Conservation (phyloP, 2,329 filamentous ascomycete genomes). For the Aurifilum marmelostoma region DNA sequence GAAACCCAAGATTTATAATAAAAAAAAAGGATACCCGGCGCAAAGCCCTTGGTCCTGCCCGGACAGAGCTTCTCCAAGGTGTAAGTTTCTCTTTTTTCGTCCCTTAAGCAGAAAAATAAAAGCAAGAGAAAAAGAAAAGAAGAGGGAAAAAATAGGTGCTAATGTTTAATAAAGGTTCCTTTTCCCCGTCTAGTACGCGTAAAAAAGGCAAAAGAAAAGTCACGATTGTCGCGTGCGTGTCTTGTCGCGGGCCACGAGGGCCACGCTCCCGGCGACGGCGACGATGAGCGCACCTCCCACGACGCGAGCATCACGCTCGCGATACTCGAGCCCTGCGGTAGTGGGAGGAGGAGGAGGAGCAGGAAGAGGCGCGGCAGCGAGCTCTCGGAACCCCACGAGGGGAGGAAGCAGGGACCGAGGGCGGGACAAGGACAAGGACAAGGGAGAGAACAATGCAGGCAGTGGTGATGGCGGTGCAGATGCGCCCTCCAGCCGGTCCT, state of each 20-base stretch:
- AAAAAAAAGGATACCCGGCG: not conserved
- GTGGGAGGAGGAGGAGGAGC: constrained; percentile 38
- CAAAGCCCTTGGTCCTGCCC: not conserved
- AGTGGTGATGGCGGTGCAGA: constrained; percentile 1
- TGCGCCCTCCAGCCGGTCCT: constrained; percentile 11
- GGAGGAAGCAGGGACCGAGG: constrained; percentile 31
- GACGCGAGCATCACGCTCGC: constrained; percentile 57
- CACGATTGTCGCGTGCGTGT: constrained; percentile 15
- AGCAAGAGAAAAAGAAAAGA: not conserved
- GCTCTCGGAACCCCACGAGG: constrained; percentile 25
- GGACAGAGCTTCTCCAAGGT: not conserved
- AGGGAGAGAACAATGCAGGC: constrained; percentile 18
- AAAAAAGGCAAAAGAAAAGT: constrained; percentile 9
- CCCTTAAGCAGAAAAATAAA: not conserved
- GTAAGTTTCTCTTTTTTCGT: not conserved
- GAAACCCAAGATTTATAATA: not conserved
- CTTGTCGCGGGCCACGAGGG: constrained; percentile 20
- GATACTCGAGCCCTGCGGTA: constrained; percentile 55
- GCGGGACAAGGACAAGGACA: constrained; percentile 19
- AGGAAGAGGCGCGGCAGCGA: constrained; percentile 39
- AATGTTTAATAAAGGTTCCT: not conserved
- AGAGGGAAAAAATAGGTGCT: not conserved
- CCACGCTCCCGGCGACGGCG: constrained; percentile 30
- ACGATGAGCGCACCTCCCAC: constrained; percentile 37
- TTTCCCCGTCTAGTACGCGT: constrained; percentile 4